Conservation (phyloP, 108 stramenopile genomes). For the Craspedostauros australis region DNA sequence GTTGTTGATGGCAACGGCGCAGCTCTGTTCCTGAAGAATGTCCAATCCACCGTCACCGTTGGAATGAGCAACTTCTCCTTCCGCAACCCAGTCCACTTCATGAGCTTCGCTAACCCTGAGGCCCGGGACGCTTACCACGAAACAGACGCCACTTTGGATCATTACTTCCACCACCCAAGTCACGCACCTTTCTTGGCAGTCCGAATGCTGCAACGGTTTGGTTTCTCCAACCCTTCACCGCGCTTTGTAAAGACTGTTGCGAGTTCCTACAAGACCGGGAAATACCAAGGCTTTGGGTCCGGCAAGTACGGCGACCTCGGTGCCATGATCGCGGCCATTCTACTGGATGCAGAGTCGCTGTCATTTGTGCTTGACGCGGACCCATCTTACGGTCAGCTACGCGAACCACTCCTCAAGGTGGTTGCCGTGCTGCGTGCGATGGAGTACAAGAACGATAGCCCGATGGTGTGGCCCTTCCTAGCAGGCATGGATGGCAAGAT, state of each 20-base stretch:
- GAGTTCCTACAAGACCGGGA: too few species aligned
- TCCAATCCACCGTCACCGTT: conserved; percentile 29
- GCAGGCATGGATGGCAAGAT: conserved; percentile 18
- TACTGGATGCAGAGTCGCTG: conserved; percentile 54
- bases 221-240: conserved; percentile 51
- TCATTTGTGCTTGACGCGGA: conserved; percentile 38
- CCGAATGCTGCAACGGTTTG: conserved; percentile 40
- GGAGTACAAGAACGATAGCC: conserved; percentile 23
- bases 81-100: conserved; percentile 30
- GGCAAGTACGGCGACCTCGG: conserved; percentile 50
- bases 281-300: conserved; percentile 35
- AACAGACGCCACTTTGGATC: conserved; percentile 35
- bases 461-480: neutral
- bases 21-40: conserved; percentile 37
- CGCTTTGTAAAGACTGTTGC: conserved; percentile 35
- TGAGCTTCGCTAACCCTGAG: conserved; percentile 26
- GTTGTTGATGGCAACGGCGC: conserved; percentile 31
- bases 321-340: conserved; percentile 44
- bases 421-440: conserved; percentile 47
- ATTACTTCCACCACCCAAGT: conserved; percentile 43
- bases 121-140: conserved; percentile 30
- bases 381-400: conserved; percentile 41
- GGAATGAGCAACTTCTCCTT: conserved; percentile 26
- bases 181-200: conserved; percentile 46
- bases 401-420: conserved; percentile 52